These are phyloP conservation scores for Polytolypa hystricis DNA, from an alignment of 2,329 filamentous ascomycete genomes.

Conservation along the genomic window DNA sequence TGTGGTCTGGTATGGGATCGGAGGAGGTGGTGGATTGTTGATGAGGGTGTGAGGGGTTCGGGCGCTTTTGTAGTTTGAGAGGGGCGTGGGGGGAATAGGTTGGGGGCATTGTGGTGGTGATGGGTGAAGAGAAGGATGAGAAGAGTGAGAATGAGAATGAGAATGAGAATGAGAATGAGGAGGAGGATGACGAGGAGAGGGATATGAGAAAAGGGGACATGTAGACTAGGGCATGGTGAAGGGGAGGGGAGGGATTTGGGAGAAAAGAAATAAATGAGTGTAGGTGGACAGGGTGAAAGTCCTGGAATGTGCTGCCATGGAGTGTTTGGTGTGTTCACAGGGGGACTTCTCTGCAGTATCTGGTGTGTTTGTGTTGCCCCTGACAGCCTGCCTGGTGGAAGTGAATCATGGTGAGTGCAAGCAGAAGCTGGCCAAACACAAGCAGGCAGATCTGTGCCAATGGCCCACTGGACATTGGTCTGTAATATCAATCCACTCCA, in stretches of 20 bases:
- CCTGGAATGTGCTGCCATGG: too few relatives aligned
- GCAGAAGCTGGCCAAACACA: too few relatives aligned
- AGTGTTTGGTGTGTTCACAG: too few relatives aligned
- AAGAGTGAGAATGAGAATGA: slow-evolving; percentile 1
- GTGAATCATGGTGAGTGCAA: too few relatives aligned
- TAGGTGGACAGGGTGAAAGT: too few relatives aligned
- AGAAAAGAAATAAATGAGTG: not conserved
- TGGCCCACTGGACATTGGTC: too few relatives aligned
- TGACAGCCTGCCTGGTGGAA: too few relatives aligned
- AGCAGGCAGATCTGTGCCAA: too few relatives aligned
- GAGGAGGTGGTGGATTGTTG: slow-evolving; percentile 9
- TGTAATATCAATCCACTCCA: too few relatives aligned
- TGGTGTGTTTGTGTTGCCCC: too few relatives aligned
- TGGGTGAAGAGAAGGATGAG: not conserved
- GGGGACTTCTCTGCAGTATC: too few relatives aligned
- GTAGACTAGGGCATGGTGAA: not conserved
- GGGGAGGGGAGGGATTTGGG: not conserved
- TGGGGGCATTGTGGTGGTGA: slow-evolving; percentile 2
- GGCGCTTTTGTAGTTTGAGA: not conserved
- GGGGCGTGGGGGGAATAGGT: not conserved
- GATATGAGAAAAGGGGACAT: not conserved
- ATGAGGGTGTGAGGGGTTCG: slow-evolving; percentile 1
- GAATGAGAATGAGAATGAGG: slow-evolving; percentile 3
- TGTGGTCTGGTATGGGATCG: too few relatives aligned
- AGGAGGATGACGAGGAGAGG: not conserved